Conservation (phyloP, 177 flowering plant genomes). For the Vitis hybrid region DNA sequence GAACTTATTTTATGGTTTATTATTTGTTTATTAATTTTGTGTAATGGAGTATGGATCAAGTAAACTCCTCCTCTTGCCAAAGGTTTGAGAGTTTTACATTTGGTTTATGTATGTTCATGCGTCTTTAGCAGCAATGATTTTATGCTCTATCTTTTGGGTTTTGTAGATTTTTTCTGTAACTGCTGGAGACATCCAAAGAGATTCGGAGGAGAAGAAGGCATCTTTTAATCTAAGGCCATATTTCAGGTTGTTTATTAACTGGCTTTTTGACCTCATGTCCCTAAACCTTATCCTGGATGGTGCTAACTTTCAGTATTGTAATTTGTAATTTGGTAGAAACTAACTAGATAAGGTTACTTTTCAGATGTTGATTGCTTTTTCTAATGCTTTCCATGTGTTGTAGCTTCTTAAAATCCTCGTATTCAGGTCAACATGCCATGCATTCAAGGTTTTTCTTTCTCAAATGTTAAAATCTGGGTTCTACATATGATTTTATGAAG, state of each 20-base stretch:
- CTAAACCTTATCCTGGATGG: constrained; percentile 72
- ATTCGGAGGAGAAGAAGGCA: constrained; percentile 84
- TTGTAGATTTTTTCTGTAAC: constrained; percentile 73
- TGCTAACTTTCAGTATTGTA: constrained; percentile 56
- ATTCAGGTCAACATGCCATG: constrained; percentile 61
- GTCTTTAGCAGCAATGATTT: too few relatives aligned
- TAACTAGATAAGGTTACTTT: constrained; percentile 4
- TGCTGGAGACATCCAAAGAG: constrained; percentile 72
- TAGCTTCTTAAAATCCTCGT: constrained; percentile 92
- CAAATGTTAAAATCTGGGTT: too few relatives aligned
- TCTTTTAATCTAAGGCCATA: constrained; percentile 89
- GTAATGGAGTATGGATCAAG: constrained; percentile 66
- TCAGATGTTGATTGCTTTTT: constrained; percentile 81
- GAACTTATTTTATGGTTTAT: not conserved
- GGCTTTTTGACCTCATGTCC: constrained; percentile 73
- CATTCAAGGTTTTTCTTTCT: too few relatives aligned
- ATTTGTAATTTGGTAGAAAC: not conserved
- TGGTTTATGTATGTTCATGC: not conserved
- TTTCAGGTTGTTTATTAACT: constrained; percentile 85
- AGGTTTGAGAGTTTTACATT: constrained; percentile 43
- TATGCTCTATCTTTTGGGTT: constrained; percentile 1
- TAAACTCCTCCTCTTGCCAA: constrained; percentile 60
- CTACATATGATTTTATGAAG: too few relatives aligned
- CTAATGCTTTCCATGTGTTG: constrained; percentile 85
- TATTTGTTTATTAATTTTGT: constrained; percentile 28